Evolutionary conservation across 2,329 filamentous ascomycete genomes (phyloP).

Genomic region (Orbilia blumenaviensis): DNA sequence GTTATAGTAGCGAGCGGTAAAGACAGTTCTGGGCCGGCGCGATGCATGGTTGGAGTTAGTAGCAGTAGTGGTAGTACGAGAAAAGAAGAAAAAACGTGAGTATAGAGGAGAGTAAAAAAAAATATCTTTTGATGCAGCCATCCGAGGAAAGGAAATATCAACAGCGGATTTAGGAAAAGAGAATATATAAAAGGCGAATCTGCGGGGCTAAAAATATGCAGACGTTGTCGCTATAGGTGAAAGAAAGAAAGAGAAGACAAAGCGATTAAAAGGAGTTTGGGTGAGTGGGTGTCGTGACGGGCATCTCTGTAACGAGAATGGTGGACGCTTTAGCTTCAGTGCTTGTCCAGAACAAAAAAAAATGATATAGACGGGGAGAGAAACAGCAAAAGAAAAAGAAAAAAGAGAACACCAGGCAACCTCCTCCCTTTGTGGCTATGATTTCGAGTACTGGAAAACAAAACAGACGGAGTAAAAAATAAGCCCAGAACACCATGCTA

Average conservation of each 20-base stretch:
- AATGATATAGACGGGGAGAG: neutral
- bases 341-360: neutral
- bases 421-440: slow-evolving; percentile 22
- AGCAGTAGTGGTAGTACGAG: no score
- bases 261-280: slow-evolving; percentile 9
- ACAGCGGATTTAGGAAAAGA: neutral
- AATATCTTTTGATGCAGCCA: neutral
- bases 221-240: neutral
- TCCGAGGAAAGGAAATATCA: neutral
- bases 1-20: slow-evolving; percentile 20
- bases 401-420: slow-evolving; percentile 1
- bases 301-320: slow-evolving; percentile 22
- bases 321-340: slow-evolving; percentile 4
- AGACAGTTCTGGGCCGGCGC: slow-evolving; percentile 24
- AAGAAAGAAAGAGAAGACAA: neutral
- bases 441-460: neutral
- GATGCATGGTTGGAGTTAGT: slow-evolving; percentile 27
- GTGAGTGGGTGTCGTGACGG: slow-evolving; percentile 18
- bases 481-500: slow-evolving; percentile 49
- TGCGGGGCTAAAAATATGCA: neutral
- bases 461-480: slow-evolving; percentile 3
- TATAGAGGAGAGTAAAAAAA: neutral
- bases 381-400: neutral
- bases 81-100: neutral
- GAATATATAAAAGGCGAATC: neutral